These are phyloP conservation scores for Xylaria sp. DNA, from an alignment of 2,329 filamentous ascomycete genomes.

Conservation along the genomic window DNA sequence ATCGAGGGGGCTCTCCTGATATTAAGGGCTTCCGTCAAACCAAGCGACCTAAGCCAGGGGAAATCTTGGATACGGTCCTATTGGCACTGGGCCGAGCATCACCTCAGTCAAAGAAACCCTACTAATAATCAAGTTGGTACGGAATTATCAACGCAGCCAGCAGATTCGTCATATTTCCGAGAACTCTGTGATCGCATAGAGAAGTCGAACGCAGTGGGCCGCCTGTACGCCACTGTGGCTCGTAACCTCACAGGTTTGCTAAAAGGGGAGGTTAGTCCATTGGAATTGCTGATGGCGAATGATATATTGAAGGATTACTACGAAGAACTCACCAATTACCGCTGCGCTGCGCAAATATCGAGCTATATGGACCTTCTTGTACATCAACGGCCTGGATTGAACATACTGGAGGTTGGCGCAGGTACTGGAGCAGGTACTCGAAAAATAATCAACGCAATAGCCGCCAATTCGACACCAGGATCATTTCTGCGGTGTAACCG, in stretches of 20 bases:
- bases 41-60: no score
- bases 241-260: no score
- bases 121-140: no score
- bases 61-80: constrained; percentile 20
- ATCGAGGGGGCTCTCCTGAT: no score
- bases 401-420: constrained; percentile 38
- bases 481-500: constrained; percentile 25
- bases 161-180: no score
- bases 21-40: no score
- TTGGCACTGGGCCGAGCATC: constrained; percentile 31
- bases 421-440: constrained; percentile 34
- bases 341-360: constrained; percentile 11
- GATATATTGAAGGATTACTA: constrained; percentile 1
- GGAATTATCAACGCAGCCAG: no score
- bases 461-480: neutral
- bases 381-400: constrained; percentile 33
- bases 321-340: neutral
- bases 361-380: constrained; percentile 34
- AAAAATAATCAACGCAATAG: constrained; percentile 20
- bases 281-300: neutral
- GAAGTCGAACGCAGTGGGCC: no score
- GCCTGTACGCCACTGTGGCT: no score
- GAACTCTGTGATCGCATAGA: no score
- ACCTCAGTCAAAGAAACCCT: constrained; percentile 5
- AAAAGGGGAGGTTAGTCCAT: neutral